phyloP scores from a whole-genome alignment of 225 moss, liverwort and hornwort species.

The Physcomitrellopsis africana region DNA sequence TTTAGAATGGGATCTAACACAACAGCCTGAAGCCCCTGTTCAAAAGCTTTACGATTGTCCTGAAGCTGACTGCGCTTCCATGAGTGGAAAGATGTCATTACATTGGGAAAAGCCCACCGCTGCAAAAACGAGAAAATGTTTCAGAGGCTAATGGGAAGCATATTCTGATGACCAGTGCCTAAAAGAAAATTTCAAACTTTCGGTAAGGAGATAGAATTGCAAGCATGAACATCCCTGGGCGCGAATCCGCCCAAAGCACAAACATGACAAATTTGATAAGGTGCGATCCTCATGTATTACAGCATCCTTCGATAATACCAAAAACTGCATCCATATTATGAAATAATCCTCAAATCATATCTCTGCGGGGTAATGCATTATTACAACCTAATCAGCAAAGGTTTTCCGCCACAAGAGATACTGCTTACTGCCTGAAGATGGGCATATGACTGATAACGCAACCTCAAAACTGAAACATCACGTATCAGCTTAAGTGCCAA shows the following conservation, averaged over 20 bases:
- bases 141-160: neutral
- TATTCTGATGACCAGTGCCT: neutral
- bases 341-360: neutral
- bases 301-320: too few species aligned
- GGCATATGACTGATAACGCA: neutral
- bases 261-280: neutral
- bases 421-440: neutral
- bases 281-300: neutral
- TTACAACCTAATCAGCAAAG: neutral
- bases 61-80: conserved; percentile 53
- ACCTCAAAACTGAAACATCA: neutral
- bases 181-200: neutral
- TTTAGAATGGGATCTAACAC: neutral
- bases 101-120: conserved; percentile 55
- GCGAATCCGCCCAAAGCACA: neutral
- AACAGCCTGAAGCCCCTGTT: conserved; percentile 39
- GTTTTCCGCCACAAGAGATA: neutral
- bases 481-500: neutral
- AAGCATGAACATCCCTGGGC: neutral
- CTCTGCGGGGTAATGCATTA: neutral
- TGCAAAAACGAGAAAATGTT: conserved; percentile 20
- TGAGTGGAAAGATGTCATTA: conserved; percentile 47
- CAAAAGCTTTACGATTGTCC: conserved; percentile 48
- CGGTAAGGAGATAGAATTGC: neutral
- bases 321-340: neutral